phyloP scores from a whole-genome alignment of 139 green algal genomes.

The Mychonastes homosphaera region DNA sequence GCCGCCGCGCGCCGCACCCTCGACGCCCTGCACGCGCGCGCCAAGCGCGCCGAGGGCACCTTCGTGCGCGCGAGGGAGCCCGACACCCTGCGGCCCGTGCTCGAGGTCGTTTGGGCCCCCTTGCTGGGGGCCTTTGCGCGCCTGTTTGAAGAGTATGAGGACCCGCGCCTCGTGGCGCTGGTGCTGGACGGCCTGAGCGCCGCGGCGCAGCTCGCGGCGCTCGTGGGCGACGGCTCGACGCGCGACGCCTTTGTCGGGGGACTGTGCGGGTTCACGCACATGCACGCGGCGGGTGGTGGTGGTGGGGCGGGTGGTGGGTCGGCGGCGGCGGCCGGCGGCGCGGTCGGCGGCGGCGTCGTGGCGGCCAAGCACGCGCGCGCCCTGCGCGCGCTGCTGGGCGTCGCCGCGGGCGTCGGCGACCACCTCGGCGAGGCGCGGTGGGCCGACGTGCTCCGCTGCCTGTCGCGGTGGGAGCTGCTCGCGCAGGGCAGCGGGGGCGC shows the following conservation, averaged over 20 bases:
- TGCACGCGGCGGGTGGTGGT: slow-evolving; percentile 31
- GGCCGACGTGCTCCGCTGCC: slow-evolving; percentile 83
- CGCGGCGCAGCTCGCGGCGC: slow-evolving; percentile 26
- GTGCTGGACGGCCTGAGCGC: slow-evolving; percentile 19
- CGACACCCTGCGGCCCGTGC: slow-evolving; percentile 69
- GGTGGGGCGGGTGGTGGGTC: neutral
- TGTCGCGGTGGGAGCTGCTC: slow-evolving; percentile 89
- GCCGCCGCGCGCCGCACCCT: slow-evolving; percentile 56
- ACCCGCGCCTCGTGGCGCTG: slow-evolving; percentile 44
- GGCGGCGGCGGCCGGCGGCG: too few species aligned
- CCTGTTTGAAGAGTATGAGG: slow-evolving; percentile 69
- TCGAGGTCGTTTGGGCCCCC: slow-evolving; percentile 87
- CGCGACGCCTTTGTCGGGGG: slow-evolving; percentile 75
- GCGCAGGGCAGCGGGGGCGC: slow-evolving; percentile 72
- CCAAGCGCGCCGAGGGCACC: slow-evolving; percentile 57
- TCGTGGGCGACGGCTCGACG: slow-evolving; percentile 74
- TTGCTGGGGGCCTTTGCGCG: slow-evolving; percentile 82
- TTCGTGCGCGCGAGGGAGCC: slow-evolving; percentile 65
- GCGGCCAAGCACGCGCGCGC: slow-evolving; percentile 78
- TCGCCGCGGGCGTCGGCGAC: slow-evolving; percentile 63
- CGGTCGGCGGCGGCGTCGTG: slow-evolving; percentile 35
- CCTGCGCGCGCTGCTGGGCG: slow-evolving; percentile 66
- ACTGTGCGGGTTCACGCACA: slow-evolving; percentile 66
- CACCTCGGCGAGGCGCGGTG: slow-evolving; percentile 64
- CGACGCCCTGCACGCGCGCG: slow-evolving; percentile 52